Conservation (phyloP, 768 basidiomycete genomes). For the Xerocomellus chrysenteron region DNA sequence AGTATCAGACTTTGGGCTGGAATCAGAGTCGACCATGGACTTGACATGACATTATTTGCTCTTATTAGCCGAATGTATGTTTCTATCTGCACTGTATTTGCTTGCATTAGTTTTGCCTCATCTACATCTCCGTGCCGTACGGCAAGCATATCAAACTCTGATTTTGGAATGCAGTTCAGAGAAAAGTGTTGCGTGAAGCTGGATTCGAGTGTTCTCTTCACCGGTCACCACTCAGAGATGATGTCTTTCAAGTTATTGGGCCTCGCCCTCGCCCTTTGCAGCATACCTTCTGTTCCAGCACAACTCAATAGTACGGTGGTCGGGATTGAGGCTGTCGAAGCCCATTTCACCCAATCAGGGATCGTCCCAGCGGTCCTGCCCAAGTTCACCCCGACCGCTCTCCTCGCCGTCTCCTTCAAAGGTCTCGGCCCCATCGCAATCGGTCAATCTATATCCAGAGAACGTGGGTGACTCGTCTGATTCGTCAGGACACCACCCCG, state of each 20-base stretch:
- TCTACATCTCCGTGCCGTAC: conserved; percentile 9
- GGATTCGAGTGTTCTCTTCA: background rate
- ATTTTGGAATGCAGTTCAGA: conserved; percentile 15
- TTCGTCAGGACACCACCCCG: background rate
- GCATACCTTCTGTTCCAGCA: conserved; percentile 39
- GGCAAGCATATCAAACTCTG: conserved; percentile 22
- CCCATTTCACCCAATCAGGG: conserved; percentile 60
- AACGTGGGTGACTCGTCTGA: conserved; percentile 43
- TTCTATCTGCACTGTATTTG: conserved; percentile 36
- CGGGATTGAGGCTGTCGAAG: conserved; percentile 59
- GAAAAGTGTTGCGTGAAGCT: background rate
- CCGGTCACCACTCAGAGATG: conserved; percentile 12
- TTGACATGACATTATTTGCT: conserved; percentile 26
- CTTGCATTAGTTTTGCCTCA: conserved; percentile 26
- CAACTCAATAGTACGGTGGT: conserved; percentile 44
- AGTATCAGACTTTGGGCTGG: conserved; percentile 28
- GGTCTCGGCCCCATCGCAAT: conserved; percentile 50
- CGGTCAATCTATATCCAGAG: conserved; percentile 57
- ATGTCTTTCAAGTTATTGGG: conserved; percentile 5
- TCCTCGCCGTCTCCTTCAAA: conserved; percentile 51
- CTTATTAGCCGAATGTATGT: conserved; percentile 22
- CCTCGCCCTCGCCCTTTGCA: conserved; percentile 38
- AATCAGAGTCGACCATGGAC: conserved; percentile 27
- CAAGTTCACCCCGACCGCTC: conserved; percentile 59
- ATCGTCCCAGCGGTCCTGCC: conserved; percentile 63